Evolutionary conservation across 169 alveolate species (phyloP), one percentile per base, ranked within the genome.

Genomic region (Theileria equi): DNA sequence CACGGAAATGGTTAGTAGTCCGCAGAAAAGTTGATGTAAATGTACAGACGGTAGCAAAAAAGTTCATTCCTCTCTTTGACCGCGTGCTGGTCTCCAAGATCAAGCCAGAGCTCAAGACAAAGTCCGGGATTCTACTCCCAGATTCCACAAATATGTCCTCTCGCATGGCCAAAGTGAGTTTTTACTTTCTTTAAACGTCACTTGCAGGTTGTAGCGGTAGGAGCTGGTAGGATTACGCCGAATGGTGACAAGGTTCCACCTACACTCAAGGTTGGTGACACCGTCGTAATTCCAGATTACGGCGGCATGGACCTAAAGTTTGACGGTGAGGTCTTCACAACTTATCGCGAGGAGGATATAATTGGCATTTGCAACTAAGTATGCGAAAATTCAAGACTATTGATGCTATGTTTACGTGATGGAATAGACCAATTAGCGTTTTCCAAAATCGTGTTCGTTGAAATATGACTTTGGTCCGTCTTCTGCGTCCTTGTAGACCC

Each of bases 221-320:
- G 90, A 4, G 71, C 88, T 3, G 88, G 90, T 36, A 54, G 82
- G 43, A 65, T 59, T 28, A 81, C 58, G 38, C 41, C 63, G 31
- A 82, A 62, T 49, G 90, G 88, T 23, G 79, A 66, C 26, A 57
- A 66, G 36, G 68, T 88, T n/a, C 87, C 92, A 13, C 78, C 88
- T 3, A 66, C 82, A 34, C 86, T 82, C 65, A 77, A 86, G 69
- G 90, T 77, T 54, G 95, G 95, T 44, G 93, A 90, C 71, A 89
- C 91, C 19, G 95, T 90, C 41, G 85, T 90, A 19, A 81, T 90
- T 21, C 95, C 95, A 8, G 95, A 90, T 81, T 90, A 83, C 76
- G 95, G 95, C 35, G 95, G 95, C 26, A 87, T 89, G 84, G 84
- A 85, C 58, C 55, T 90, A 35, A 85, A 88, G 47, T 62, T 90